These are phyloP conservation scores for Vitis hybrid DNA, from an alignment of 177 flowering plant genomes.

Conservation along the genomic window DNA sequence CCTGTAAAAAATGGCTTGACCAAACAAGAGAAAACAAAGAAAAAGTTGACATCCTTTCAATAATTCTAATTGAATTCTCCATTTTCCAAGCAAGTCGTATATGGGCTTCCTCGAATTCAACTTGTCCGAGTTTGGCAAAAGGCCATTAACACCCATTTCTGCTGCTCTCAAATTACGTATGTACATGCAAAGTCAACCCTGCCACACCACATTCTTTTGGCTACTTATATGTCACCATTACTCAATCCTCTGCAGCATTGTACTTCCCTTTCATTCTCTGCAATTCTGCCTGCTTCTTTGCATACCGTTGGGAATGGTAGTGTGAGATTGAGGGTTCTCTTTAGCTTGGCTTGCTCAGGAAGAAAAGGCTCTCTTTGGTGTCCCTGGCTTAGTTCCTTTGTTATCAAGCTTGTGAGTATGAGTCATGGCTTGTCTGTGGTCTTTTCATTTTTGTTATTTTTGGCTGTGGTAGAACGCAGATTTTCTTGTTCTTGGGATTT, in stretches of 20 bases:
- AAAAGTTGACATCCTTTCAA: slow-evolving; percentile 9
- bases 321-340: slow-evolving; percentile 16
- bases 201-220: not conserved
- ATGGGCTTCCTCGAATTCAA: slow-evolving; percentile 17
- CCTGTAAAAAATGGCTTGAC: slow-evolving; percentile 18
- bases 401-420: slow-evolving; percentile 14
- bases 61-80: slow-evolving; percentile 20
- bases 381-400: slow-evolving; percentile 9
- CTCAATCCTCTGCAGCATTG: slow-evolving; percentile 7
- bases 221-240: not conserved
- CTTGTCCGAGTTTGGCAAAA: slow-evolving; percentile 46
- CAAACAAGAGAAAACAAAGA: not conserved
- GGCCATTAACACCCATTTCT: slow-evolving; percentile 31
- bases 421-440: not conserved
- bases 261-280: slow-evolving; percentile 18
- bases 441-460: not conserved
- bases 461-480: not conserved
- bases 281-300: slow-evolving; percentile 16
- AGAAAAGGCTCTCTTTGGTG: slow-evolving; percentile 19
- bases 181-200: slow-evolving; percentile 30
- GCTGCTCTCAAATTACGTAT: slow-evolving; percentile 9
- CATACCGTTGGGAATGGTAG: slow-evolving; percentile 10
- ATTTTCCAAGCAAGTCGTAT: slow-evolving; percentile 12
- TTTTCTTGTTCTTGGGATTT: slow-evolving; percentile 9
- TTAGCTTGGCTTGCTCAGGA: slow-evolving; percentile 37